phyloP scores from a whole-genome alignment of 2,329 filamentous ascomycete species.

The Fusarium scirpi region DNA sequence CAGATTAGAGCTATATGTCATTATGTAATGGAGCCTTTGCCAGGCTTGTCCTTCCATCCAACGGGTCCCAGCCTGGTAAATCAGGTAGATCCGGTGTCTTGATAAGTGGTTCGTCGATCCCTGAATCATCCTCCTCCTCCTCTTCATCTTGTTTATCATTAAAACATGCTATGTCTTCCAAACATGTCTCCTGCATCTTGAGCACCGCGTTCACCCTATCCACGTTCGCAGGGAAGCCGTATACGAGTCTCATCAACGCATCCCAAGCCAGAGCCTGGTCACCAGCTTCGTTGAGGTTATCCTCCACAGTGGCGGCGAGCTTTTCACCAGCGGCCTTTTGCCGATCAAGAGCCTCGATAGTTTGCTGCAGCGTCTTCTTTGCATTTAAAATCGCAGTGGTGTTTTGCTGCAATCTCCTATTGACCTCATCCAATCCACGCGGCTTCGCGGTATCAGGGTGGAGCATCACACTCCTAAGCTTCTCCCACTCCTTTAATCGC shows the following conservation, averaged over 20 bases:
- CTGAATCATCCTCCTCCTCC: rapidly evolving
- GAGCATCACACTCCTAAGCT: neutral
- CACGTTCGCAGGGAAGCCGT: neutral
- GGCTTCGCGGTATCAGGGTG: neutral
- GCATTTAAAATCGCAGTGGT: neutral
- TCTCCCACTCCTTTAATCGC: neutral
- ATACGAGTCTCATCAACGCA: neutral
- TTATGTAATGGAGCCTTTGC: neutral
- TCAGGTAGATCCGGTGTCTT: neutral
- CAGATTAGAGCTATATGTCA: neutral
- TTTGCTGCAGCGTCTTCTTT: neutral
- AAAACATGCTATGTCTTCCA: neutral
- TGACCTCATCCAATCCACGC: neutral
- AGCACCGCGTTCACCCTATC: neutral
- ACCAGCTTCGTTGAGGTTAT: neutral
- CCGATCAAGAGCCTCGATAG: neutral
- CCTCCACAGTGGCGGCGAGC: neutral
- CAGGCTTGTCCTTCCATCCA: neutral
- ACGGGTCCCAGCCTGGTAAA: neutral
- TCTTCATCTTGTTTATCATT: neutral
- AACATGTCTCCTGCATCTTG: neutral
- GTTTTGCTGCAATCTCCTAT: neutral
- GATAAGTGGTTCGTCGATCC: neutral
- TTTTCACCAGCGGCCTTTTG: neutral
- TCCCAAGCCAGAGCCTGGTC: neutral